These are phyloP conservation scores for Podila epicladia DNA, from an alignment of 192 early-diverging fungal genomes.

Conservation along the genomic window DNA sequence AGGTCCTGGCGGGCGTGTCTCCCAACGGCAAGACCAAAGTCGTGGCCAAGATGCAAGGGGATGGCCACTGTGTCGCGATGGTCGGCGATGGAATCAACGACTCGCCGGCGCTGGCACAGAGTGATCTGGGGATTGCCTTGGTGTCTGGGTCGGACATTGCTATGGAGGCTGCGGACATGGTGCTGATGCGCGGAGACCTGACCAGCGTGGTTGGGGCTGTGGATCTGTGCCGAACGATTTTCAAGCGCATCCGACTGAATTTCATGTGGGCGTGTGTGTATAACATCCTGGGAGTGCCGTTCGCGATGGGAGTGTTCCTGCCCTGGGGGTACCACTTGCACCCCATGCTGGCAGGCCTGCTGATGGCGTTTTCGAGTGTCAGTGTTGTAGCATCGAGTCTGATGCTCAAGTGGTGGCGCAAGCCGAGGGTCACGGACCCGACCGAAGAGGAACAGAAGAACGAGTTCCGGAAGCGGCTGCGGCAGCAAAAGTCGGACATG, in stretches of 20 bases:
- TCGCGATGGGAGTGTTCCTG: constrained; percentile 92
- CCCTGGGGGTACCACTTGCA: constrained; percentile 88
- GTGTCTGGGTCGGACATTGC: constrained; percentile 95
- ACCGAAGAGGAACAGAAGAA: constrained; percentile 7
- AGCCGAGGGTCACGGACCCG: constrained; percentile 26
- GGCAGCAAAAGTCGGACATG: background rate
- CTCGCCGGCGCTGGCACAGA: constrained; percentile 86
- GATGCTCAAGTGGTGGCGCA: constrained; percentile 75
- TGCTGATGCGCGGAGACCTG: constrained; percentile 90
- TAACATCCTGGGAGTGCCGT: constrained; percentile 93
- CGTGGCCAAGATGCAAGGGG: constrained; percentile 72
- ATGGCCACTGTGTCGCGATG: constrained; percentile 76
- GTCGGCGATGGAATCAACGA: constrained; percentile 98
- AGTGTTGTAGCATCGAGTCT: constrained; percentile 91
- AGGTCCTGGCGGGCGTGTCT: constrained; percentile 92
- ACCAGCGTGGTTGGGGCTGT: constrained; percentile 87
- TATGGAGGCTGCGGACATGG: constrained; percentile 92
- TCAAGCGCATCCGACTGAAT: constrained; percentile 86
- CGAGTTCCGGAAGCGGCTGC: constrained; percentile 22
- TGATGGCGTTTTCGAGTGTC: constrained; percentile 95
- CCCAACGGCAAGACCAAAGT: constrained; percentile 90
- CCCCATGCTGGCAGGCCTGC: constrained; percentile 92
- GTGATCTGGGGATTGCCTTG: constrained; percentile 90
- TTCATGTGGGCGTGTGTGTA: constrained; percentile 91
- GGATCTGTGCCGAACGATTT: constrained; percentile 86